Evolutionary conservation across 768 basidiomycete genomes (phyloP), one percentile per base, ranked within the genome.

Genomic region (Suillus occidentalis): DNA sequence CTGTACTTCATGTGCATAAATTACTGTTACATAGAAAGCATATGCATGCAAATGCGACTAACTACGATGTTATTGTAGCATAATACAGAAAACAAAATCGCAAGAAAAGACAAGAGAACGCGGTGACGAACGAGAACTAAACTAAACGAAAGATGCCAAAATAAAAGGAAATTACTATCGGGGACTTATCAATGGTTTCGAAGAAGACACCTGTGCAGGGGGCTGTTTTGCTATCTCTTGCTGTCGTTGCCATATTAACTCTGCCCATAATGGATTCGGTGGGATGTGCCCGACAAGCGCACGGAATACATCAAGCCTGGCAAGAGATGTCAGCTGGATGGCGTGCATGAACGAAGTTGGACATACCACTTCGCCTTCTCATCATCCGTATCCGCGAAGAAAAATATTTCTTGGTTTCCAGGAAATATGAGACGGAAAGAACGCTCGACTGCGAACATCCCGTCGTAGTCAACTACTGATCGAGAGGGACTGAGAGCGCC

Each of bases 181-280:
- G 40, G 37, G 25, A 16, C 58, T 22, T 59, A 1, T 59, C 58
- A n/a, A 55, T 2, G 53, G 53, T 16, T 43, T 43, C 18, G 40
- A 4, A 28, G 58, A 59, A 28, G 57, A 42, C 25, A 14, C 28
- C 18, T 59, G 58, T 7, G 39, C 12, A 28, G 25, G 63, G 20
- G 65, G 28, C 42, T 71, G 73, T 53, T 68, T 73, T 16, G 58
- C 62, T 16, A 75, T 66, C 65, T 86, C 84, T 65, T 86, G 79
- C 69, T 93, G 91, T 56, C 88, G 85, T 74, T 94, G 90, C 92
- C 92, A 94, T 47, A 94, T 76, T 45, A 97, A 80, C 79, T 97
- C 95, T 3, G 90, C 95, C 95, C 95, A 97, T 14, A 97, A 79
- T 3, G 94, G 94, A 74, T 96, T 93, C 3, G 92, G 91, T 10